Evolutionary conservation across 1,284 basidiomycete genomes (phyloP).

Genomic region (Trametes versicolor): DNA sequence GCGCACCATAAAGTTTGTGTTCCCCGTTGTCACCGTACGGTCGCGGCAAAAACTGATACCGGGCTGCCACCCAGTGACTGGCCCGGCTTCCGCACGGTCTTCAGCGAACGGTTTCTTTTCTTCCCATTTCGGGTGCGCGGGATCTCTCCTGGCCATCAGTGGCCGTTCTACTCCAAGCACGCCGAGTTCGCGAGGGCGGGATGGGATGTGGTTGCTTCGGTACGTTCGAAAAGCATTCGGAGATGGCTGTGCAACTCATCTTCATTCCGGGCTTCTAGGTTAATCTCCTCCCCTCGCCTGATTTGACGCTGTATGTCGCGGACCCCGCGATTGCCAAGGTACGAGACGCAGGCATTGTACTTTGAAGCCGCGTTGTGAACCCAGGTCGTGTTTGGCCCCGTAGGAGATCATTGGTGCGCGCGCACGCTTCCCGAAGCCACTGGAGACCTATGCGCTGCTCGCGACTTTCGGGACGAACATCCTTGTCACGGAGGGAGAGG

Average conservation of each 20-base stretch:
- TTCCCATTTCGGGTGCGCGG: constrained; percentile 32
- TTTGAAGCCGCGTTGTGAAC: background rate
- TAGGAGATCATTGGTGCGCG: constrained; percentile 38
- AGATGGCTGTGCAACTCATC: constrained; percentile 9
- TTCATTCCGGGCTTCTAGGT: constrained; percentile 23
- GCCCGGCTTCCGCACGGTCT: constrained; percentile 37
- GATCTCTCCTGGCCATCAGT: constrained; percentile 30
- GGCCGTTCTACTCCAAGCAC: constrained; percentile 30
- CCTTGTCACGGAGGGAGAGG: constrained; percentile 64
- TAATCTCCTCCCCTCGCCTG: constrained; percentile 15
- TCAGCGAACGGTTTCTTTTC: constrained; percentile 26
- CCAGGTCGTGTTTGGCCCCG: background rate
- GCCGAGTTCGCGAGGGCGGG: constrained; percentile 31
- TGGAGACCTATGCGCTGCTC: constrained; percentile 45
- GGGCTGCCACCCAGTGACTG: constrained; percentile 31
- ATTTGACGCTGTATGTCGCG: constrained; percentile 29
- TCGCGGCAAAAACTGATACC: no score
- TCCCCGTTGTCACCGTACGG: no score
- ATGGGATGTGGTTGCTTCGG: constrained; percentile 36
- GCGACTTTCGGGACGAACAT: constrained; percentile 60
- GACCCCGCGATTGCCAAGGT: constrained; percentile 38
- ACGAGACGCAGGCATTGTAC: background rate
- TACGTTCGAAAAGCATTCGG: constrained; percentile 15
- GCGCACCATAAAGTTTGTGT: constrained; percentile 4
- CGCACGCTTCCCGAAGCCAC: constrained; percentile 48